Evolutionary conservation across 2,329 filamentous ascomycete species (phyloP), one percentile per base, ranked within the genome.

Genomic region (Grosmannia penicillata): DNA sequence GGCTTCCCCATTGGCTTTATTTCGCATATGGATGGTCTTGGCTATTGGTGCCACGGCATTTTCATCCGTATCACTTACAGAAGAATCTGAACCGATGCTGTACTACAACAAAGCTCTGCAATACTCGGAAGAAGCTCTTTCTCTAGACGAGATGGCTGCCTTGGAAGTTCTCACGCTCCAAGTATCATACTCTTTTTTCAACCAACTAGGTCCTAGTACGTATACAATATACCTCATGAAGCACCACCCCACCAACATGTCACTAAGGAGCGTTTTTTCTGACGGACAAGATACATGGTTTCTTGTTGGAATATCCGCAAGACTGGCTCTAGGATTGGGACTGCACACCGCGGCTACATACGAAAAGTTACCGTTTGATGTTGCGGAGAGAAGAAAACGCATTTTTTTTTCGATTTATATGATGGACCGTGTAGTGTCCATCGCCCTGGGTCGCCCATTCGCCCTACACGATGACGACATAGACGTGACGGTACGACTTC

Each of bases 101-200:
- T 63, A 59, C 36, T 66, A 60, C 43, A 63, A 60, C 29, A 62
- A 62, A 29, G 63, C 62, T 0, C 52, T 65, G 45, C 47, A 50
- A 10, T 61, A 62, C 42, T 57, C 59, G 15, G 62, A 65, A 36
- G 36, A 45, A 8, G 56, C 59, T 2, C 46, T 63, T 26, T 56
- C 46, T 3, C 51, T 50, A 32, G 58, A 54, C 15, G 58, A 63
- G 23, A 53, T 62, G 54, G 60, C 57, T n/a, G 59, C 60, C 0
- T 42, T 66, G 8, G 61, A 65, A 32, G 60, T 57, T 4, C 48
- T 65, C 24, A 60, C 60, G 48, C 53, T 66, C 1, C 62, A 66
- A 37, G 61, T 66, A 0, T 65, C 62, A 0, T 66, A 63, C 35
- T 65, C 62, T 0, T 65, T 66, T 40, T 66, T 66, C 48, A 66